phyloP scores from a whole-genome alignment of 495 filamentous ascomycete genomes.

The Aspergillus asperescens region DNA sequence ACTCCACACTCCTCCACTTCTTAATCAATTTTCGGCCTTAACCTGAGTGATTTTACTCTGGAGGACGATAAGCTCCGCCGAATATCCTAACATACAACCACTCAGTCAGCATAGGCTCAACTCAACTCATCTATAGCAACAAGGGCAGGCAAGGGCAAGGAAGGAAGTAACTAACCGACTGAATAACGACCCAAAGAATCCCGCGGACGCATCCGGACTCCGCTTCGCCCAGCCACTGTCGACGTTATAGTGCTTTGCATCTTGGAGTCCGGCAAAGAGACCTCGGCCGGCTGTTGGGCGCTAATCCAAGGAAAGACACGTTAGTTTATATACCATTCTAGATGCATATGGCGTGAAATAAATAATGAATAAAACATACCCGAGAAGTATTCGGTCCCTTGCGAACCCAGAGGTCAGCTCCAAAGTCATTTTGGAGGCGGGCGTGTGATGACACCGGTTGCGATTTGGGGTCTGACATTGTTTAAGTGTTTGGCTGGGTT shows the following conservation, averaged over 20 bases:
- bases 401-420: conserved; percentile 38
- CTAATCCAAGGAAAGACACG: conserved; percentile 12
- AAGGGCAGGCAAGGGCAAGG: background rate
- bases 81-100: background rate
- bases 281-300: conserved; percentile 37
- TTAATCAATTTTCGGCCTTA: too few relatives aligned
- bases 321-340: too few relatives aligned
- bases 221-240: conserved; percentile 38
- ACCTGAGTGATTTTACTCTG: too few relatives aligned
- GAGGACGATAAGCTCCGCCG: conserved; percentile 7
- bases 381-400: conserved; percentile 16
- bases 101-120: background rate
- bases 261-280: conserved; percentile 44
- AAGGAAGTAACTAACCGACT: conserved; percentile 11
- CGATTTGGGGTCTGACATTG: conserved; percentile 2
- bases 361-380: too few relatives aligned
- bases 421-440: conserved; percentile 39
- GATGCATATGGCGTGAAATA: too few relatives aligned
- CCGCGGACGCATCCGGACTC: background rate
- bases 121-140: background rate
- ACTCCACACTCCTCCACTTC: too few relatives aligned
- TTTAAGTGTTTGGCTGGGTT: background rate
- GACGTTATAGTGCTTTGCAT: conserved; percentile 42
- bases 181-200: conserved; percentile 12
- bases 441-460: conserved; percentile 14